phyloP scores from a whole-genome alignment of 2,329 filamentous ascomycete species.

The Aspergillus sp. region DNA sequence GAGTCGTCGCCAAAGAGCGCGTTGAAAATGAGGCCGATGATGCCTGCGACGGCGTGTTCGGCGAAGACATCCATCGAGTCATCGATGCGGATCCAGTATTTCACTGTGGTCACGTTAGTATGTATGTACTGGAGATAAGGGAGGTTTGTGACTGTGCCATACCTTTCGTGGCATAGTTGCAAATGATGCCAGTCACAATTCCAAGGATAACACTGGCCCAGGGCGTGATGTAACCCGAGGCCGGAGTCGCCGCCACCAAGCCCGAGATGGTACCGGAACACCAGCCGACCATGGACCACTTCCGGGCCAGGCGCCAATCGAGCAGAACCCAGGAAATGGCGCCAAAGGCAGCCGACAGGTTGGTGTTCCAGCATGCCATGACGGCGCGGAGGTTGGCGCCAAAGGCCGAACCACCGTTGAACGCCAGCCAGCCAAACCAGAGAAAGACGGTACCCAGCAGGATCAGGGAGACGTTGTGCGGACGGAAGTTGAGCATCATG shows the following conservation, averaged over 20 bases:
- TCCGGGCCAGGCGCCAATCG: constrained; percentile 86
- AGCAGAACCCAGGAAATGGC: constrained; percentile 91
- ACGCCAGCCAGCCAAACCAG: constrained; percentile 98
- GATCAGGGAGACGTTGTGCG: constrained; percentile 96
- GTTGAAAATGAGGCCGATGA: constrained; percentile 70
- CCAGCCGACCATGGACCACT: constrained; percentile 93
- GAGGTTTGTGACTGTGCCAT: constrained; percentile 37
- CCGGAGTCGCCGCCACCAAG: constrained; percentile 78
- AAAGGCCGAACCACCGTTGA: constrained; percentile 94
- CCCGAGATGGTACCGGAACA: constrained; percentile 83
- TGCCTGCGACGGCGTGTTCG: constrained; percentile 77
- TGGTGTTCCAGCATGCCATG: constrained; percentile 98
- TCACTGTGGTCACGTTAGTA: constrained; percentile 40
- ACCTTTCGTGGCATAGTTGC: constrained; percentile 83
- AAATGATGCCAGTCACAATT: constrained; percentile 56
- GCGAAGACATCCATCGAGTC: constrained; percentile 88
- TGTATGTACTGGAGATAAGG: background rate
- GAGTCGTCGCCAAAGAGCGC: constrained; percentile 68
- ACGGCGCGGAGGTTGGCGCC: constrained; percentile 88
- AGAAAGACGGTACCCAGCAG: constrained; percentile 90
- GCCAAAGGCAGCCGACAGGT: constrained; percentile 83
- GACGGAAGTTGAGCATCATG: constrained; percentile 99
- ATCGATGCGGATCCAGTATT: constrained; percentile 70
- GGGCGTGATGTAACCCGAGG: constrained; percentile 67
- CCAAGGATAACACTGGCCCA: constrained; percentile 57